Evolutionary conservation across 768 basidiomycete species (phyloP).

Genomic region (Phaeotremella skinneri): DNA sequence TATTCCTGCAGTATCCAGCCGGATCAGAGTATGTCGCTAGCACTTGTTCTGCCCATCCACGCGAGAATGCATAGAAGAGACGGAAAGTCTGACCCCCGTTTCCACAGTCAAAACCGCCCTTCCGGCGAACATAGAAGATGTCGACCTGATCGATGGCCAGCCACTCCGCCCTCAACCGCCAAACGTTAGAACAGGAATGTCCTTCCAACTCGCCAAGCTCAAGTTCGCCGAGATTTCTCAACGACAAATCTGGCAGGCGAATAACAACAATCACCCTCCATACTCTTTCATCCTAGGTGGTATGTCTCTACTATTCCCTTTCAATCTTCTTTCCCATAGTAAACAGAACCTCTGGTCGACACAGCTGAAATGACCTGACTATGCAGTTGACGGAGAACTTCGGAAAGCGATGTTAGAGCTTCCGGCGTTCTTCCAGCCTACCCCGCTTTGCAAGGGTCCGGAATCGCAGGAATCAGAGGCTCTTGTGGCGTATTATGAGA

Average conservation of each 20-base stretch:
- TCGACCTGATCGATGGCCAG: constrained; percentile 49
- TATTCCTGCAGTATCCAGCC: constrained; percentile 49
- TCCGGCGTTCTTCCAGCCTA: constrained; percentile 49
- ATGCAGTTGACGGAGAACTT: constrained; percentile 43
- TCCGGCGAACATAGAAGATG: constrained; percentile 51
- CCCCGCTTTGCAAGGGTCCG: constrained; percentile 24
- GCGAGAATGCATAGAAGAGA: background rate
- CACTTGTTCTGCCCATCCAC: background rate
- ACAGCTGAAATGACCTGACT: background rate
- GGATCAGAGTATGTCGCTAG: constrained; percentile 48
- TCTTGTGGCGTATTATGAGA: constrained; percentile 50
- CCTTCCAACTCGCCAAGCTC: constrained; percentile 49
- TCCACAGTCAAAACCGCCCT: constrained; percentile 51
- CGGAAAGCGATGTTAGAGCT: constrained; percentile 50
- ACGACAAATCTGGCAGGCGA: constrained; percentile 52
- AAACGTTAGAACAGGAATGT: constrained; percentile 46
- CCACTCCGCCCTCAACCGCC: constrained; percentile 43
- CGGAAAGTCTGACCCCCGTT: constrained; percentile 3
- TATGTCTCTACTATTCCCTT: constrained; percentile 14
- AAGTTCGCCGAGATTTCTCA: constrained; percentile 50
- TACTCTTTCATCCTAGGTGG: constrained; percentile 45
- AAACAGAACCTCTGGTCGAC: too few relatives aligned
- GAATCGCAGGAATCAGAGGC: constrained; percentile 34
- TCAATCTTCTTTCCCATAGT: background rate
- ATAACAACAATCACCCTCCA: constrained; percentile 46